These are phyloP conservation scores for Eutypella sp. DNA, from an alignment of 2,329 filamentous ascomycete species.

Conservation along the genomic window DNA sequence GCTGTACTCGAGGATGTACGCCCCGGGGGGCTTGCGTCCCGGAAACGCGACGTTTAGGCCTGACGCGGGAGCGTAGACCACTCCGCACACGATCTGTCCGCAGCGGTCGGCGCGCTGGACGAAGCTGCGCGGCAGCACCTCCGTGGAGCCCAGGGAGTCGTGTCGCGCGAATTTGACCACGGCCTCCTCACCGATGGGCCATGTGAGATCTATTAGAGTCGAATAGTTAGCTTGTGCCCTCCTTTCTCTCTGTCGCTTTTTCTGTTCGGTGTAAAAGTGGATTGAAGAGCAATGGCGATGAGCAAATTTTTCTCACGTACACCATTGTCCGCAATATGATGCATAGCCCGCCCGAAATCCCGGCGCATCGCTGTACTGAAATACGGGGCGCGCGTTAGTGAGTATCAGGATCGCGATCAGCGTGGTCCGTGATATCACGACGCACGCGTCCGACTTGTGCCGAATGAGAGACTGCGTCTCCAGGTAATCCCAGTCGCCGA, in stretches of 20 bases:
- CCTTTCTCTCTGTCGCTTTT: too few relatives aligned
- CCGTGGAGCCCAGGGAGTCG: slow-evolving; percentile 20
- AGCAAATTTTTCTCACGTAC: slow-evolving; percentile 14
- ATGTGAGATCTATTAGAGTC: slow-evolving; percentile 19
- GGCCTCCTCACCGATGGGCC: slow-evolving; percentile 27
- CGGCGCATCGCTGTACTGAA: slow-evolving; percentile 25
- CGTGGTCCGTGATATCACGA: slow-evolving; percentile 17
- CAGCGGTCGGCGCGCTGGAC: slow-evolving; percentile 21
- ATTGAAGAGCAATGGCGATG: too few relatives aligned
- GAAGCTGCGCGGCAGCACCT: slow-evolving; percentile 21
- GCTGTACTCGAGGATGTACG: slow-evolving; percentile 17
- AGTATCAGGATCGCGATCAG: slow-evolving; percentile 19
- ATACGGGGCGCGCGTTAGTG: slow-evolving; percentile 24
- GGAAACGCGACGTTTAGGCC: slow-evolving; percentile 20
- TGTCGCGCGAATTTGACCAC: slow-evolving; percentile 22
- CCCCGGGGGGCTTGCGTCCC: slow-evolving; percentile 18
- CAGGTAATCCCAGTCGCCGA: slow-evolving; percentile 4
- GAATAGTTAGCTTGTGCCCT: not conserved
- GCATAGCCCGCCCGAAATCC: slow-evolving; percentile 28
- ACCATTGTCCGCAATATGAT: slow-evolving; percentile 28
- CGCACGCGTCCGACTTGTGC: slow-evolving; percentile 17
- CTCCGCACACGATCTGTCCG: slow-evolving; percentile 21
- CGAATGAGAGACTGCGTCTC: slow-evolving; percentile 10
- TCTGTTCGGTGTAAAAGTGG: not conserved
- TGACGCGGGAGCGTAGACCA: slow-evolving; percentile 12